These are phyloP conservation scores for Austroboletus niveus DNA, from an alignment of 1,284 basidiomycete genomes.

Conservation along the genomic window DNA sequence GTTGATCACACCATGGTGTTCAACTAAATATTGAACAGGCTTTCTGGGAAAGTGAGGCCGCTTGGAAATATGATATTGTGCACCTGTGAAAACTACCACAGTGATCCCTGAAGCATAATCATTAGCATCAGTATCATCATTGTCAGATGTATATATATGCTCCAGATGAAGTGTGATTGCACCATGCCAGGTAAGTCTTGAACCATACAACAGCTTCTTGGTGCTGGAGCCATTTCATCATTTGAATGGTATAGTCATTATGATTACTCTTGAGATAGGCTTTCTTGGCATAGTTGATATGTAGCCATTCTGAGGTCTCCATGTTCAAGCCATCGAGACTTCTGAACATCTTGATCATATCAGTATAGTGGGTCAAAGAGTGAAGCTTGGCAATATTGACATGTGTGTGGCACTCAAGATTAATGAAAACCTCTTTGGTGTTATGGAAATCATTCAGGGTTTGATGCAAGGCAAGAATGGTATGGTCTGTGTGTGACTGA, in stretches of 20 bases:
- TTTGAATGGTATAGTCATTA: not conserved
- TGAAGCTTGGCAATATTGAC: slow-evolving; percentile 27
- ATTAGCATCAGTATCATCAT: no score
- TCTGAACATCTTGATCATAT: not conserved
- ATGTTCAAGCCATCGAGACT: slow-evolving; percentile 11
- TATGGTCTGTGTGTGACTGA: not conserved
- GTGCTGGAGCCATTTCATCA: not conserved
- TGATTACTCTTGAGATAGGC: slow-evolving; percentile 8
- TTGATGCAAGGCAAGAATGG: not conserved
- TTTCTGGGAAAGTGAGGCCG: no score
- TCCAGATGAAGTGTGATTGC: no score
- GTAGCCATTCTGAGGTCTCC: slow-evolving; percentile 11
- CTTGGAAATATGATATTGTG: no score
- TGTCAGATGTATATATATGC: no score
- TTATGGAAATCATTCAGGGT: not conserved
- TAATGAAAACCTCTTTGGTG: not conserved
- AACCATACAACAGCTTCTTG: not conserved
- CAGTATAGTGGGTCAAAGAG: slow-evolving; percentile 9
- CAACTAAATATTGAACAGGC: no score
- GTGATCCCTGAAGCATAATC: no score
- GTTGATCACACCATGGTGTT: no score
- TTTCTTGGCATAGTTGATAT: slow-evolving; percentile 17
- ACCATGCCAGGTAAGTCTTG: no score
- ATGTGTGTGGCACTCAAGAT: not conserved
- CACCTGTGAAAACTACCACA: no score